Base-by-base conservation (phyloP, 192 early-diverging fungal genomes). In the Phycomyces blakesleeanus region DNA sequence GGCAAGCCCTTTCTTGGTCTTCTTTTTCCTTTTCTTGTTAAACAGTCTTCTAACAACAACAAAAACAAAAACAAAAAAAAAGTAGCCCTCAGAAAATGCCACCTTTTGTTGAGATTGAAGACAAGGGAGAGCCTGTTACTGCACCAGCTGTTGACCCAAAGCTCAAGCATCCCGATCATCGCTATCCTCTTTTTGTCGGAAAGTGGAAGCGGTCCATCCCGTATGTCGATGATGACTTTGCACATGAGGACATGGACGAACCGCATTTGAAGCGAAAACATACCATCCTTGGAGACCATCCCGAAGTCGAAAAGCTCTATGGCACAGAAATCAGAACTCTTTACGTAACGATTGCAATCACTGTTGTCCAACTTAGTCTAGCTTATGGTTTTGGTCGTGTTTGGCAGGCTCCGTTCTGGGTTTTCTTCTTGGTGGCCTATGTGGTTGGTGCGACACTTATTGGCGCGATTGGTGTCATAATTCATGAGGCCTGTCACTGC, bases 401-500 rank as follows among this genome's bases (percentile, higher is more conserved):
- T 57, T 76, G 83, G 67, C 79, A 49, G 12, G 26, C 81, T 18
- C 78, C 85, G 51, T 82, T 76, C 69, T 81, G 80, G 71, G 87
- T 83, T 82, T 87, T 91, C 70, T 57, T 89, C 20, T 34, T 83
- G 26, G 76, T 76, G 38, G 77, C 89, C 25, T 96, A 95, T 71
- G 59, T 87, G 18, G 74, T 95, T 29, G 96, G 96, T 39, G 96
- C 85, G 38, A 90, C 91, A 15, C 68, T 93, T 27, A 93, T 93
- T 15, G 86, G 85, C 42, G 74, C 91, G 14, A 85, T 90, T 59
- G 91, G 91, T 26, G 85, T 96, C 14, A 74, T 91, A 55, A 93
- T 98, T 75, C 96, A 98, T 72, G 96, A 98, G 79, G 89, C 92
- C 20, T 86, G 89, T 20, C 96, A 98, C 78, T 86, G 84, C 63